A percentile compares a stretch with the other conserved stretches of the same genome.
These are phyloP conservation scores for Populus hybrid DNA, from an alignment of 441 rosid species.

Conservation along the genomic window DNA sequence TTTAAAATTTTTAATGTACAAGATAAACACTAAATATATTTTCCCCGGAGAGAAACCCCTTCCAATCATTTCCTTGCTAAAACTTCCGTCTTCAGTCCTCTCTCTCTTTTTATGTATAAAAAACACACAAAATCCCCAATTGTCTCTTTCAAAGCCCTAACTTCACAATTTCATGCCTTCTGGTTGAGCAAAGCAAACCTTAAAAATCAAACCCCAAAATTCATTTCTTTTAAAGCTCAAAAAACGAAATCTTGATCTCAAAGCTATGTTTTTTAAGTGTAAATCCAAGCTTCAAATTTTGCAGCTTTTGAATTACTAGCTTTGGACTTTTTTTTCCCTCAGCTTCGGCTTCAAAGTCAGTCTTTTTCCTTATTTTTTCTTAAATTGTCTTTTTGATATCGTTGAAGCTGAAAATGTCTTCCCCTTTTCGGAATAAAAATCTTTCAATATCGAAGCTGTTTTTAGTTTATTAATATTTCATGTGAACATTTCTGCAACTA, in stretches of 20 bases:
- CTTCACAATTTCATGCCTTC: neutral
- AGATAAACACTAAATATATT: neutral
- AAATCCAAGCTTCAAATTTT: neutral
- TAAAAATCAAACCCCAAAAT: neutral
- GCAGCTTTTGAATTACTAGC: neutral
- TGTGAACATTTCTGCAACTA: neutral
- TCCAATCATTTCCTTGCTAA: neutral
- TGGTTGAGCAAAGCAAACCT: neutral
- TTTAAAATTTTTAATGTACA: no score
- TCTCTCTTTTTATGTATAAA: neutral
- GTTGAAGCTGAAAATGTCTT: neutral
- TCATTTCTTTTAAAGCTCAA: neutral
- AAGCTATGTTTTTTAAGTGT: neutral
- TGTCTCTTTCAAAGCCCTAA: neutral
- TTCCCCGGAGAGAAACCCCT: neutral
- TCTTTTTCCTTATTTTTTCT: no score
- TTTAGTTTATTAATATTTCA: neutral
- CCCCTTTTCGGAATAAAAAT: neutral
- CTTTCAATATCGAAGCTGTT: neutral
- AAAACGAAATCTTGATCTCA: neutral
- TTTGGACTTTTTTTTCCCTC: neutral
- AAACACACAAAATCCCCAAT: neutral
- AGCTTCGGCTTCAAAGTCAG: neutral
- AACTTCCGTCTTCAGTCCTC: neutral
- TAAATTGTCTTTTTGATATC: neutral